Evolutionary conservation across 148 eudicot species (phyloP), one percentile per base, ranked within the genome.

Genomic region (Cornus controversa): DNA sequence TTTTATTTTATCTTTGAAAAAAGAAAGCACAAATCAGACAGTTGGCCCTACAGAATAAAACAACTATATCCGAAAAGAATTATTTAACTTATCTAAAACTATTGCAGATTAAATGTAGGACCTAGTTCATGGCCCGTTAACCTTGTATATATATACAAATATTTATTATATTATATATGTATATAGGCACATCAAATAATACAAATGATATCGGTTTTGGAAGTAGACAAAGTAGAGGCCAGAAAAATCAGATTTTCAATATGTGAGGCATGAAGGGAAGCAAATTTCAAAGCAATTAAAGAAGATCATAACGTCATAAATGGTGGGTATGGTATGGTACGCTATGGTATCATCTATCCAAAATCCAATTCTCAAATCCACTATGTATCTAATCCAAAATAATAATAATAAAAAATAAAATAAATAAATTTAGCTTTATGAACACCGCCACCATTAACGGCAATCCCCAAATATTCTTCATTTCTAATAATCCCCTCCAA

Each of bases 241-340:
- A 60, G 20, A 15, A 14, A 27, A 29, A 72, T 14, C 28, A 45
- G 42, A 8, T 28, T 42, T 64, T 62, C 31, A 34, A 60, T 11
- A 68, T 15, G 10, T 24, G 72, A 42, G 31, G 60, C 34, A 20
- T 20, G 71, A 37, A 58, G 47, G 71, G 80, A 77, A 60, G 74
- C 74, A 70, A 70, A 70, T 78, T 69, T 34, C 69, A 70, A 62
- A n/a, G 53, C 68, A 69, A 40, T 40, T 40, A 40, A 4, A 3
- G 45, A 9, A 40, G 45, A 40, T 50, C 57, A 50, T 50, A 11
- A 50, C 37, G 25, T 11, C 57, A 37, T 74, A 40, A 6, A 34
- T 8, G 13, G 53, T 31, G 66, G 75, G 47, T 58, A 58, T 73
- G 75, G 47, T 26, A 22, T 57, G n/a, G n/a, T n/a, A n/a, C n/a